Evolutionary conservation across 106 monocot species (phyloP), one percentile per base, ranked within the genome.

Genomic region (Hemerocallis citrina): DNA sequence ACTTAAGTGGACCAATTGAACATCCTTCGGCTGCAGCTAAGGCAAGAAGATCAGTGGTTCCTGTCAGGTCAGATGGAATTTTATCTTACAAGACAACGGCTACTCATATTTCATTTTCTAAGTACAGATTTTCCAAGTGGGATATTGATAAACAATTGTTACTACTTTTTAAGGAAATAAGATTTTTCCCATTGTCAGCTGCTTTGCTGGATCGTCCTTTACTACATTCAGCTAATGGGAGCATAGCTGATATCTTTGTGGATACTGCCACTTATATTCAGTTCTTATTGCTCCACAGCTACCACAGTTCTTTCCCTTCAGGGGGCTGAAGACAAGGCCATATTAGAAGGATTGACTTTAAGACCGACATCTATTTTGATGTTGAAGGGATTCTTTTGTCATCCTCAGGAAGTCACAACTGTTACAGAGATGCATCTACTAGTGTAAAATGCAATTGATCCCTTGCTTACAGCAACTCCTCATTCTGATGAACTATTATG

Each of bases 321-420:
- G 81, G 88, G 81, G 49, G 60, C 52, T 55, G 88, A 82, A 75
- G 73, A 79, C 52, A 33, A 59, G n/a, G 72, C 39, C 2, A 76
- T 72, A 46, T 36, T 28, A 38, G 85, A 88, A 28, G 76, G 79
- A 69, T 52, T 81, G 36, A 79, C 84, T 62, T 79, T 88, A 6
- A 85, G 85, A 55, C 81, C 88, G 61, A 85, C 85, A 62, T 34
- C 67, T 63, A 57, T 74, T 66, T 74, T 88, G 58, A 52, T 93
- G 51, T 75, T 76, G 27, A 93, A 88, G 55, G 88, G 88, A 57
- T 93, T 85, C 55, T 79, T 88, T 49, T 93, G 92, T 60, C 84
- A 69, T 63, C 81, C 88, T 4, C 81, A 81, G 36, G 88, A 93
- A 64, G 61, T 93, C 74, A 79, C 72, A 15, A 77, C 74, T 68